Evolutionary conservation across 139 green algal species (phyloP), one percentile per base, ranked within the genome.

Genomic region (Auxenochlorella protothecoides): DNA sequence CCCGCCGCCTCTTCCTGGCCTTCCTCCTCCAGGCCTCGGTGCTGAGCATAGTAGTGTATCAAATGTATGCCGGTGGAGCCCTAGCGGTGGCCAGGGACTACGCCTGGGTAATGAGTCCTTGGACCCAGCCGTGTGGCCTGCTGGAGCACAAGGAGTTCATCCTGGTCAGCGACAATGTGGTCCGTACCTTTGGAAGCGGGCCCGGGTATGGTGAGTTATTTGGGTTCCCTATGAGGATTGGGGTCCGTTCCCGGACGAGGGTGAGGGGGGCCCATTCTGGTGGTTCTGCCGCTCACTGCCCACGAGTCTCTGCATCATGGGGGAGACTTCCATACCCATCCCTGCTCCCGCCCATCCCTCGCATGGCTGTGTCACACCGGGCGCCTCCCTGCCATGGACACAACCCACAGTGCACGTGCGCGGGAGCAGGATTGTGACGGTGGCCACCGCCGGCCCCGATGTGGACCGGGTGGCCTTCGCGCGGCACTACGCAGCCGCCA

Each of bases 111-210:
- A 68, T 57, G 55, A 69, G 65, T 52, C 76, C 76, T 10, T 73
- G 70, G 68, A 15, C 13, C 52, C 13, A n/a, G 10, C 62, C 61
- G 6, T 84, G 80, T 66, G 80, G 80, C 16, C 59, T 77, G 15
- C 53, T 85, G n/a, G 6, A 16, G 3, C 16, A 65, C 44, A 78
- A 75, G 55, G 68, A 86, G 59, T 86, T 70, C 64, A 55, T 80
- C 4, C 54, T 86, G 1, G 5, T 76, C 12, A 75, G 68, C 8
- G 68, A 78, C 44, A 27, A 63, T 3, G 64, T 86, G n/a, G 78
- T 84, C 9, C 68, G 60, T 2, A 55, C 66, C 6, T 56, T 75
- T 60, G 78, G 80, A 5, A 66, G 63, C 9, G 13, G 73, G 4
- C 63, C 78, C 16, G 78, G 71, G 4, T 65, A 54, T 67, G 72